Conservation (phyloP, 1,284 basidiomycete species). For the Cutaneotrichosporon cavernicola region DNA sequence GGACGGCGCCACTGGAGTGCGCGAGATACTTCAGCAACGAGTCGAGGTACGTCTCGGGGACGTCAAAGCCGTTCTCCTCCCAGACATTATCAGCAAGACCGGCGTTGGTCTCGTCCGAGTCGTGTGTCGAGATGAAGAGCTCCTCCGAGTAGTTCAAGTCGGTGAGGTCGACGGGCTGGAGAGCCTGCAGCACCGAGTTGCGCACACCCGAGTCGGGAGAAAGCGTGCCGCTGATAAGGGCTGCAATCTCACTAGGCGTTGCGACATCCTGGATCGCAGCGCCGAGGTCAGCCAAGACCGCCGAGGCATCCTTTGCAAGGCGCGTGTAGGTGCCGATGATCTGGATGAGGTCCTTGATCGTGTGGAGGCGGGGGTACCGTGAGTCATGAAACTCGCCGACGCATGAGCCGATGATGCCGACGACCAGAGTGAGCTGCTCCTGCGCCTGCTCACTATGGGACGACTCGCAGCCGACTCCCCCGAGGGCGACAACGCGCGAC, state of each 20-base stretch:
- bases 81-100: slow-evolving; percentile 78
- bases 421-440: slow-evolving; percentile 80
- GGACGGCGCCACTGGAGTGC: slow-evolving; percentile 78
- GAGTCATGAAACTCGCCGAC: slow-evolving; percentile 69
- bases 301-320: slow-evolving; percentile 80
- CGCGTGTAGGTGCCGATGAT: slow-evolving; percentile 76
- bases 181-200: slow-evolving; percentile 83
- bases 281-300: slow-evolving; percentile 77
- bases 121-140: slow-evolving; percentile 86
- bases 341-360: slow-evolving; percentile 71
- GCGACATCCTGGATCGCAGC: slow-evolving; percentile 74
- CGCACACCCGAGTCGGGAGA: slow-evolving; percentile 87
- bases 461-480: slow-evolving; percentile 63
- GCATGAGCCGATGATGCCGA: slow-evolving; percentile 86
- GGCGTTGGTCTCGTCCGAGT: slow-evolving; percentile 87
- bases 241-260: slow-evolving; percentile 62
- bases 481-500: slow-evolving; percentile 65
- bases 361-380: slow-evolving; percentile 69
- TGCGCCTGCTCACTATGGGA: slow-evolving; percentile 69
- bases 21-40: slow-evolving; percentile 69
- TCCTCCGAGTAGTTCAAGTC: slow-evolving; percentile 89
- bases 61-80: slow-evolving; percentile 95
- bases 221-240: slow-evolving; percentile 72
- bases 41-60: slow-evolving; percentile 69
- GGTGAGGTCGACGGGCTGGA: slow-evolving; percentile 91